A percentile compares a stretch with the other conserved stretches of the same genome.
Conservation (phyloP, 1,284 basidiomycete species). For the Leccinum subrobustum region DNA sequence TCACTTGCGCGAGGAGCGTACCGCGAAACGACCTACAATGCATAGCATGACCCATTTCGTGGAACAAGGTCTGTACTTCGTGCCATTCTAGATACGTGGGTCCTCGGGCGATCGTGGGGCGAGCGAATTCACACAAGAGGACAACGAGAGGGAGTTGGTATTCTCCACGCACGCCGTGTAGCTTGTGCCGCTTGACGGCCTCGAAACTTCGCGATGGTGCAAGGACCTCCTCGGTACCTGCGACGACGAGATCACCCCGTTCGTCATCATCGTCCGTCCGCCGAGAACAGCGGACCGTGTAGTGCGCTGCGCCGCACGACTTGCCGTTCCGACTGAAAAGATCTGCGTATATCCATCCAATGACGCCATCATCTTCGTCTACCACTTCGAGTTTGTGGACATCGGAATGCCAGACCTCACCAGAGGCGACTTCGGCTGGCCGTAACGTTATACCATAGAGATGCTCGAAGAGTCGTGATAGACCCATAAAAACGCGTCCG, state of each 20-base stretch:
- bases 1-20: not conserved
- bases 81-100: conserved; percentile 87
- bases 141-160: conserved; percentile 94
- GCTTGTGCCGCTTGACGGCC: conserved; percentile 50
- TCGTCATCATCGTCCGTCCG: conserved; percentile 90
- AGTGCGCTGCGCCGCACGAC: conserved; percentile 91
- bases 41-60: conserved; percentile 99
- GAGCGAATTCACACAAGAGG: conserved; percentile 85
- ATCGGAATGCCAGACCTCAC: conserved; percentile 87
- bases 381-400: conserved; percentile 93
- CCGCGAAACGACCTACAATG: conserved; percentile 72
- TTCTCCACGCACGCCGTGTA: conserved; percentile 62
- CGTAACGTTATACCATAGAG: conserved; percentile 88
- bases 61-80: conserved; percentile 93
- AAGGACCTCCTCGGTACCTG: conserved; percentile 39
- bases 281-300: conserved; percentile 94
- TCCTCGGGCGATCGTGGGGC: conserved; percentile 59
- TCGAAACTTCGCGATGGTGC: conserved; percentile 60
- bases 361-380: conserved; percentile 80
- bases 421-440: conserved; percentile 62
- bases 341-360: conserved; percentile 96
- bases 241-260: conserved; percentile 55
- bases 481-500: conserved; percentile 75
- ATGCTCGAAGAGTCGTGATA: conserved; percentile 81
- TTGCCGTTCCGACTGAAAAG: conserved; percentile 87